Base-by-base conservation (phyloP, 768 basidiomycete species). In the Termitomyces sp. region DNA sequence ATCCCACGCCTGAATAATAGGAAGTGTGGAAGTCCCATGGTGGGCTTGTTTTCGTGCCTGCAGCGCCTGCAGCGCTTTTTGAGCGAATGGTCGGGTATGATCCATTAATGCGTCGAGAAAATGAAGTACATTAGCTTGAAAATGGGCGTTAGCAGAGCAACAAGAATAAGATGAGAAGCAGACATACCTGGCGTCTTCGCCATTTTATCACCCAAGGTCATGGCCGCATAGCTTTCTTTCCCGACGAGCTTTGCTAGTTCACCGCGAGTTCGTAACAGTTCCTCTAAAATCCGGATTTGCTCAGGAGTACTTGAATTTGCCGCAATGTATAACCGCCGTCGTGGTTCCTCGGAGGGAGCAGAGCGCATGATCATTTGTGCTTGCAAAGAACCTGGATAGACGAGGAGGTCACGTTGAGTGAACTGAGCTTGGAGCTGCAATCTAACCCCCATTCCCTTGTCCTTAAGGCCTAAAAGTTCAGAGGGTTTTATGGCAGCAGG, bases 191-290 rank as follows among this genome's bases (percentile, higher is more conserved):
- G 95, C 32, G 85, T 89, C 71, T 90, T 93, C 1, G 95, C 96
- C 97, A 99, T 99, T 75, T 97, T 99, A 71, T 98, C 95, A 31
- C 82, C 82, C 19, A 98, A 77, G 0, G 86, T 83, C 82, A 97
- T 90, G 58, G 92, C 85, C 0, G 87, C 94, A 75, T 84, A 98
- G 62, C 89, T 96, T 38, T 86, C 78, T 64, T 85, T 84, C 10
- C 96, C 96, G 37, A 97, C 87, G 16, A 98, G 74, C 21, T 76
- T 81, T 2, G 97, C 94, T 6, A 98, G 77, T 64, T 95, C 84
- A 5, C 86, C 92, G 29, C 97, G 82, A 43, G 86, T 85, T 34
- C 78, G 76, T 31, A 99, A 74, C 49, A 99, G 75, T 11, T 72
- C 71, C 59, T 98, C 96, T 45, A 99, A 71, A 5, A 85, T 81